phyloP scores from a whole-genome alignment of 129 eudicot genomes.

The Lactuca saligna region DNA sequence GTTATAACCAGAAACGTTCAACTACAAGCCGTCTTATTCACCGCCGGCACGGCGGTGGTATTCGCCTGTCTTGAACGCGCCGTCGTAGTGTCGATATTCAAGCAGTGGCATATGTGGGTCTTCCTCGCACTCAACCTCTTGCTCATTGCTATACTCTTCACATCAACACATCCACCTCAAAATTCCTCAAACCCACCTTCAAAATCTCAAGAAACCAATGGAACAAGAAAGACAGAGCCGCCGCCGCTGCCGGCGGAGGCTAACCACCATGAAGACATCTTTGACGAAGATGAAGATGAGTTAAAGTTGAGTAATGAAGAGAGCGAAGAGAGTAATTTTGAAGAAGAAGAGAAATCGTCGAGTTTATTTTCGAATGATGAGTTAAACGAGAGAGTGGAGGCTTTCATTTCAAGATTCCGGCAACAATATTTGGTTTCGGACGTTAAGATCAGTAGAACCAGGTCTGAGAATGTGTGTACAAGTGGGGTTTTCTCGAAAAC shows the following conservation, averaged over 20 bases:
- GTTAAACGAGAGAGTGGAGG: slow-evolving; percentile 72
- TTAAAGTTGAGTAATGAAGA: slow-evolving; percentile 5
- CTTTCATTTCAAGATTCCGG: slow-evolving; percentile 82
- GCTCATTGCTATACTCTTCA: slow-evolving; percentile 73
- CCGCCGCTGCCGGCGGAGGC: background rate
- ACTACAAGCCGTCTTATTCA: slow-evolving; percentile 62
- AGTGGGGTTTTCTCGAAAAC: slow-evolving; percentile 28
- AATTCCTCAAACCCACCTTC: slow-evolving; percentile 20
- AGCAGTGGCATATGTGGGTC: slow-evolving; percentile 64
- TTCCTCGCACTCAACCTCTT: slow-evolving; percentile 71
- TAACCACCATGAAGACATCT: slow-evolving; percentile 13
- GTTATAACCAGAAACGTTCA: slow-evolving; percentile 42
- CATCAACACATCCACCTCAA: slow-evolving; percentile 40
- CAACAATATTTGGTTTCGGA: slow-evolving; percentile 73
- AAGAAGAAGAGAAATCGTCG: slow-evolving; percentile 16
- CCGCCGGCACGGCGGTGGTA: slow-evolving; percentile 60
- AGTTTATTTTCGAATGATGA: slow-evolving; percentile 56
- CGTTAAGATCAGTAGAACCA: slow-evolving; percentile 37
- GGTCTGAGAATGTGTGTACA: slow-evolving; percentile 34
- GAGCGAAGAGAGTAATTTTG: slow-evolving; percentile 14
- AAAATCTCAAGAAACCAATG: slow-evolving; percentile 21
- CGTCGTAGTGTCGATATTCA: slow-evolving; percentile 52
- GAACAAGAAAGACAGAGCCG: background rate
- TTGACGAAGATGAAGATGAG: slow-evolving; percentile 22
- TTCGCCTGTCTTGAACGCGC: slow-evolving; percentile 80